A percentile compares a stretch with the other conserved stretches of the same genome.
These are phyloP conservation scores for Neofusicoccum sp. DNA, from an alignment of 2,329 filamentous ascomycete genomes.

Conservation along the genomic window DNA sequence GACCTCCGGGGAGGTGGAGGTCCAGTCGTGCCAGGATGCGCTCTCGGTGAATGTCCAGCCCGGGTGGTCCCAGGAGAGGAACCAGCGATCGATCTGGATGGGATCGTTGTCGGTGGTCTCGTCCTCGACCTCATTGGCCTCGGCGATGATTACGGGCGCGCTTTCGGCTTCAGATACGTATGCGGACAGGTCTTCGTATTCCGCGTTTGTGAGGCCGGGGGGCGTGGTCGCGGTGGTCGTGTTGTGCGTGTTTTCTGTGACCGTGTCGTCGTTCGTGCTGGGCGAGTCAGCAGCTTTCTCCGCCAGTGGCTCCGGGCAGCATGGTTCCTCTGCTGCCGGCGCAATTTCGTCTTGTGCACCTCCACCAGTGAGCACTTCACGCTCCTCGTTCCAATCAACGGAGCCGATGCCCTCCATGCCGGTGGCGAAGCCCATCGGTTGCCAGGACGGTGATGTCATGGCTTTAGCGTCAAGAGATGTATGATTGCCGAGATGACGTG, in stretches of 20 bases:
- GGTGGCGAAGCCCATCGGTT: not conserved
- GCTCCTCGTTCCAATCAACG: slow-evolving; percentile 4
- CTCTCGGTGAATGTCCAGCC: not conserved
- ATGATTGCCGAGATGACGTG: no score
- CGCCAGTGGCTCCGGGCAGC: no score
- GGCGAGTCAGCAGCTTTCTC: no score
- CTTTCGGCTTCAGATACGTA: not conserved
- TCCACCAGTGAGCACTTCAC: not conserved
- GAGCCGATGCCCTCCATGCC: not conserved
- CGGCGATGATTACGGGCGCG: no score
- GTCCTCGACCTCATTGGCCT: no score
- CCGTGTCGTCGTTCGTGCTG: not conserved
- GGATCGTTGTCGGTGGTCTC: no score
- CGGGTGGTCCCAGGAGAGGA: not conserved
- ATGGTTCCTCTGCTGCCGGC: not conserved
- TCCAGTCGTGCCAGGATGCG: not conserved
- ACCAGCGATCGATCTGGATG: not conserved
- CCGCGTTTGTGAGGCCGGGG: no score
- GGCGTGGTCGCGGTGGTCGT: no score
- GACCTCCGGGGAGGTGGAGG: not conserved
- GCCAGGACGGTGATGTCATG: not conserved
- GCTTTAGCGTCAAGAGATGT: no score
- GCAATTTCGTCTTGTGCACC: not conserved
- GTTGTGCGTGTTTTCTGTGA: not conserved
- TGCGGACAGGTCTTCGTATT: not conserved